Conservation (phyloP, 1,284 basidiomycete genomes). For the Cutaneotrichosporon sp. region DNA sequence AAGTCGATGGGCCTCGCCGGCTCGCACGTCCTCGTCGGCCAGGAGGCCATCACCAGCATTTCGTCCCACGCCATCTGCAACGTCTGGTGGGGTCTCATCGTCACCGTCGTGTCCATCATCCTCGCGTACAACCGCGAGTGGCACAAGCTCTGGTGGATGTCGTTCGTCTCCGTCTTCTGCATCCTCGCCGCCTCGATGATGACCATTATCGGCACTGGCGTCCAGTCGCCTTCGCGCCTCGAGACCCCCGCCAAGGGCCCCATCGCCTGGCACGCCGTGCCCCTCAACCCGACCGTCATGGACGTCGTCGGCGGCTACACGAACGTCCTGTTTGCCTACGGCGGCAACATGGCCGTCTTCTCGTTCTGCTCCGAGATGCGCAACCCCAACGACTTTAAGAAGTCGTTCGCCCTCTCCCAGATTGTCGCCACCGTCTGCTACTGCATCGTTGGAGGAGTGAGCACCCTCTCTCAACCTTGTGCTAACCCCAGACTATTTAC, state of each 20-base stretch:
- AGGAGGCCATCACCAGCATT: conserved; percentile 40
- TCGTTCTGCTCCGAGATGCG: conserved; percentile 48
- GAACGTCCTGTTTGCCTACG: conserved; percentile 47
- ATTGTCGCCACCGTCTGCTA: conserved; percentile 34
- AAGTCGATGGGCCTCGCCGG: conserved; percentile 46
- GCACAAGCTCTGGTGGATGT: conserved; percentile 40
- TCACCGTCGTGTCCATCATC: conserved; percentile 36
- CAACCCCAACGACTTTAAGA: conserved; percentile 47
- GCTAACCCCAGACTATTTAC: conserved; percentile 43
- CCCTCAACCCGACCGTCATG: conserved; percentile 36
- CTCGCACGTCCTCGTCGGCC: conserved; percentile 46
- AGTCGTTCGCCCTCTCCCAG: conserved; percentile 46
- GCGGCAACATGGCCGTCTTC: conserved; percentile 47
- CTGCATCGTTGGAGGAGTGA: conserved; percentile 40
- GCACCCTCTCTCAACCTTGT: too few relatives aligned
- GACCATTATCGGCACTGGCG: conserved; percentile 39
- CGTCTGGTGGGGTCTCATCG: conserved; percentile 44
- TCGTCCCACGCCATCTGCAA: conserved; percentile 43
- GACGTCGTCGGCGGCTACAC: conserved; percentile 43
- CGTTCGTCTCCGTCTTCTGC: conserved; percentile 38
- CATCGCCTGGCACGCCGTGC: conserved; percentile 37
- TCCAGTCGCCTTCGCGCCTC: conserved; percentile 30
- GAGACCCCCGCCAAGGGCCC: conserved; percentile 29
- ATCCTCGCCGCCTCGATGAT: conserved; percentile 43
- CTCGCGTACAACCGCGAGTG: conserved; percentile 36